Base-by-base conservation (phyloP, 306 rosid species). In the Ammopiptanthus mongolicus region DNA sequence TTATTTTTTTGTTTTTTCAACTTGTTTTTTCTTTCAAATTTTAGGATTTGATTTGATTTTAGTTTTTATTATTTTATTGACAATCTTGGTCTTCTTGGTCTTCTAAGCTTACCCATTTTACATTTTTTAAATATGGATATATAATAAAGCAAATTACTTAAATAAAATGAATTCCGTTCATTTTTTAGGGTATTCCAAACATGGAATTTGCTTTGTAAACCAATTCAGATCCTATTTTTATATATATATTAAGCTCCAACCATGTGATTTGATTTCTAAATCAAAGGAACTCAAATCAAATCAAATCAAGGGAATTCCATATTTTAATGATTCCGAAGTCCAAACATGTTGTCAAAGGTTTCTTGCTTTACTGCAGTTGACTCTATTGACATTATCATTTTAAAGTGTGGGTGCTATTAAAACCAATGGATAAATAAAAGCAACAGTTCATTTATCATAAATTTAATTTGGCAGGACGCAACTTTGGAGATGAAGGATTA, bases 401-500 rank as follows among this genome's bases (percentile, higher is more conserved):
- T 44, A 41, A 65, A 29, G 42, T 25, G 28, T 22, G 56, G 37
- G 19, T 63, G 56, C 33, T 81, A 23, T 74, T 17, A 31, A 29
- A 39, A 56, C 46, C 6, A 79, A 50, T 62, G 31, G 11, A 74
- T 59, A 25, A 37, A 51, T 64, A 48, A 65, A 84, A 55, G 28
- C 6, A 69, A 64, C 70, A 39, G 19, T 33, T 58, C 14, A 57
- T 42, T 70, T 31, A 65, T 85, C 25, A 28, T 61, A n/a, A 25
- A n/a, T 51, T 28, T 53, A 44, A 25, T 74, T 78, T 86, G 78
- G 76, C 91, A 95, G 99, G 93, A n/a, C 94, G 90, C 73, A 95
- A 87, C 86, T 92, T 95, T 82, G 97, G 99, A 31, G 96, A 95
- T 81, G 97, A 95, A 68, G 99, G 99, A 39, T 78, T 95, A 59